Evolutionary conservation across 768 basidiomycete species (phyloP), one percentile per base, ranked within the genome.

Genomic region (Panaeolus papilionaceus): DNA sequence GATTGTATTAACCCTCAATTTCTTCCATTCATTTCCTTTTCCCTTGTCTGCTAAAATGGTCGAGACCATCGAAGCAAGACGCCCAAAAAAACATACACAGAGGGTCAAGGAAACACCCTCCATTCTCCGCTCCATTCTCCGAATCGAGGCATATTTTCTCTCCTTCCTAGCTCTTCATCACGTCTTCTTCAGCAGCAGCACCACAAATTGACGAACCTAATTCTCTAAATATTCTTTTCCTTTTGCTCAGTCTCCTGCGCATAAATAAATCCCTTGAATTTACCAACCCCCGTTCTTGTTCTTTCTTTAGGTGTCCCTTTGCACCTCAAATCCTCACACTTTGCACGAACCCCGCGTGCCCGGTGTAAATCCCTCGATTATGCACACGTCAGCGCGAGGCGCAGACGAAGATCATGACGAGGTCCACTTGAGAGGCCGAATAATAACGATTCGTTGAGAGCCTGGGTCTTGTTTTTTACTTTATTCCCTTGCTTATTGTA

Each of bases 41-140:
- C n/a, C 47, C n/a, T 12, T 12, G 20, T 10, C 47, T 23, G 12
- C 23, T 26, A 6, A 23, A 51, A 51, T 51, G 42, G 12, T 51
- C 47, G n/a, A 51, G 47, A 51, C 47, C 7, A 23, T 23, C 20
- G 23, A 51, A 47, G 2, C 45, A 20, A 47, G 16, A 8, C 20
- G 18, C 7, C 45, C 18, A 47, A 51, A 26, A 20, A 51, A 51
- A 51, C 14, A 44, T 16, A 51, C 23, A 51, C 16, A 14, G 20
- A 10, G 7, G 20, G 20, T 33, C 33, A 33, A 33, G 18, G n/a
- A 47, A n/a, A 47, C 1, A 8, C 9, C 47, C 47, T 51, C 20
- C 47, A 51, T 51, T 51, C 47, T 51, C 47, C 47, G 23, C 47
- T 51, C 47, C 47, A 51, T 51, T 51, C 20, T 51, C 47, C 47